A percentile compares a stretch with the other conserved stretches of the same genome.
Conservation (phyloP, 495 filamentous ascomycete species). For the Xylaria venustula region DNA sequence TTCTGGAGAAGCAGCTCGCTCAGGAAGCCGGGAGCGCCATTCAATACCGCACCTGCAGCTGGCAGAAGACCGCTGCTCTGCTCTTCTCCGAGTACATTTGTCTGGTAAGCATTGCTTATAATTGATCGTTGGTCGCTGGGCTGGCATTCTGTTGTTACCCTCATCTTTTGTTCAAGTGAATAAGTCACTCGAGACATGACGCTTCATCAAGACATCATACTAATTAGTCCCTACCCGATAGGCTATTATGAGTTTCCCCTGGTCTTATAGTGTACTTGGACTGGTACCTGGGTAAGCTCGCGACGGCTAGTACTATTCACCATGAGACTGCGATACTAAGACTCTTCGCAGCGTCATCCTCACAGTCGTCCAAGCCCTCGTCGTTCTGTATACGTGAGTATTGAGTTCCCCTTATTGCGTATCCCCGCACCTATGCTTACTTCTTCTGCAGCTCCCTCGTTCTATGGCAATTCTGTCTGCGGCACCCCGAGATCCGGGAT, state of each 20-base stretch:
- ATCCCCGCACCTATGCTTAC: not conserved
- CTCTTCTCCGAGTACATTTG: constrained; percentile 93
- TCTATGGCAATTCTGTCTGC: constrained; percentile 82
- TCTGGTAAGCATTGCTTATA: constrained; percentile 49
- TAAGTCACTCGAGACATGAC: too few species aligned
- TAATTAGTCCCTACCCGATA: constrained; percentile 3
- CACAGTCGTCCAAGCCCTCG: constrained; percentile 68
- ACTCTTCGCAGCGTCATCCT: constrained; percentile 57
- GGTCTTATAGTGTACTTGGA: constrained; percentile 81
- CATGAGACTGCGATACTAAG: constrained; percentile 13
- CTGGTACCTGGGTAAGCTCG: constrained; percentile 69
- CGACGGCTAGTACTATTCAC: constrained; percentile 6
- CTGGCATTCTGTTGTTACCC: too few species aligned
- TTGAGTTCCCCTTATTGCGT: not conserved
- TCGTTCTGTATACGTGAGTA: constrained; percentile 72
- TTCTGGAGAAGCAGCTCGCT: constrained; percentile 71
- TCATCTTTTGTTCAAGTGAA: not conserved
- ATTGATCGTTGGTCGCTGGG: too few species aligned
- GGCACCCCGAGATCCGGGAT: constrained; percentile 83
- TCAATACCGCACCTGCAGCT: constrained; percentile 86
- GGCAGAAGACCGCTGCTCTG: constrained; percentile 86
- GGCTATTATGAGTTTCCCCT: constrained; percentile 93
- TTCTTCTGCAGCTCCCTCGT: constrained; percentile 56
- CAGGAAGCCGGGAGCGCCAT: constrained; percentile 75
- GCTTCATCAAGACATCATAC: too few species aligned